Evolutionary conservation across 768 basidiomycete species (phyloP).

Genomic region (Trichaptum fuscoviolaceum): DNA sequence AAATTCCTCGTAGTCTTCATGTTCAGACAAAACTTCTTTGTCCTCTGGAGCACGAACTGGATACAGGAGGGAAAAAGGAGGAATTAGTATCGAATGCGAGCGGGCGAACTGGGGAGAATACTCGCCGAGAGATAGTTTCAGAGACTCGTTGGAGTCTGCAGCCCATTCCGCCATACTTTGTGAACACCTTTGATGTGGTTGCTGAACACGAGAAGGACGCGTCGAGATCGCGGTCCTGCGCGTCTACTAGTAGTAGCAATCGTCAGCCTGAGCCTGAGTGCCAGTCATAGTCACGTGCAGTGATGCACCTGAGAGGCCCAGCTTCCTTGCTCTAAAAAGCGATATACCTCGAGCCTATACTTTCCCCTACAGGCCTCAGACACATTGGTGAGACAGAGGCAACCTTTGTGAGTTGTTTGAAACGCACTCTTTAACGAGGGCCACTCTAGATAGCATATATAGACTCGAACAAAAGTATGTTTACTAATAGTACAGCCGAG

Average conservation of each 20-base stretch:
- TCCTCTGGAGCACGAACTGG: slow-evolving; percentile 71
- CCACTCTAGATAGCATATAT: too few relatives aligned
- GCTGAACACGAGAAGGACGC: neutral
- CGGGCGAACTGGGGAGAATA: slow-evolving; percentile 9
- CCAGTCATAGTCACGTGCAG: neutral
- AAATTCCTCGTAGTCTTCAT: slow-evolving; percentile 64
- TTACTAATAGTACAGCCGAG: too few relatives aligned
- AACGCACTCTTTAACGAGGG: too few relatives aligned
- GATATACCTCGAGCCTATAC: too few relatives aligned
- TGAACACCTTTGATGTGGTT: neutral
- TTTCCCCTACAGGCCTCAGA: too few relatives aligned
- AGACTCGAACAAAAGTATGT: too few relatives aligned
- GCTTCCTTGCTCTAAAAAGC: too few relatives aligned
- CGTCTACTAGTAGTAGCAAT: too few relatives aligned
- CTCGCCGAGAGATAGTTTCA: slow-evolving; percentile 71
- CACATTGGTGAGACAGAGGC: too few relatives aligned
- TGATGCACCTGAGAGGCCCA: too few relatives aligned
- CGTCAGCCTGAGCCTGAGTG: too few relatives aligned
- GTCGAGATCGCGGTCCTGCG: neutral
- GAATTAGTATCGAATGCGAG: slow-evolving; percentile 5
- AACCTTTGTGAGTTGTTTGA: too few relatives aligned
- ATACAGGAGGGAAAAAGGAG: slow-evolving; percentile 2
- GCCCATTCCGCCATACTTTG: slow-evolving; percentile 63
- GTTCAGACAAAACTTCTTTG: slow-evolving; percentile 46
- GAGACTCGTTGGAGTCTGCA: slow-evolving; percentile 68